These are phyloP conservation scores for Casaregolazyma suthepensis DNA, from an alignment of 1,139 yeast genomes.

Conservation along the genomic window DNA sequence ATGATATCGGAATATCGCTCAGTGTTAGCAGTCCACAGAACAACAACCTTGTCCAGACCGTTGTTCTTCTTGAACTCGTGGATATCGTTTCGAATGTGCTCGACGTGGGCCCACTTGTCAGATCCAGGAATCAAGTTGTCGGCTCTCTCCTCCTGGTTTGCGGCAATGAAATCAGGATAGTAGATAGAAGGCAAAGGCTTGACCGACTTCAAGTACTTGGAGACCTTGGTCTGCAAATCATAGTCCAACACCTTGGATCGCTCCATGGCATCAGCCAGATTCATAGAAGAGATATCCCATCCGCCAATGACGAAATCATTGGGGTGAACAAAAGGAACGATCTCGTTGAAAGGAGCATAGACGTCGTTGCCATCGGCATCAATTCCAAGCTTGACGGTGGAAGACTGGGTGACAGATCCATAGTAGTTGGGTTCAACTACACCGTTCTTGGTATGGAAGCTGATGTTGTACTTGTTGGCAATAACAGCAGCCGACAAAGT, in stretches of 20 bases:
- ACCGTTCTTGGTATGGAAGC: conserved; percentile 81
- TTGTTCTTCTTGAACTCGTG: conserved; percentile 69
- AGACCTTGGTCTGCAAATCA: conserved; percentile 73
- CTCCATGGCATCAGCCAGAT: conserved; percentile 72
- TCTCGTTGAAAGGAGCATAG: conserved; percentile 85
- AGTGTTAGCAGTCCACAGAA: conserved; percentile 96
- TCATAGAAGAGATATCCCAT: conserved; percentile 81
- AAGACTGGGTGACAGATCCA: conserved; percentile 94
- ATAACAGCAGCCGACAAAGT: conserved; percentile 79
- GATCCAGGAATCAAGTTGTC: conserved; percentile 70
- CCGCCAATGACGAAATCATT: conserved; percentile 88
- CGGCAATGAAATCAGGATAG: conserved; percentile 95
- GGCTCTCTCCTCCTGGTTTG: conserved; percentile 89
- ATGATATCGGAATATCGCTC: conserved; percentile 82
- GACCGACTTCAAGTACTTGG: conserved; percentile 55
- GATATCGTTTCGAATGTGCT: conserved; percentile 78
- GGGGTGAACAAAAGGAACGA: conserved; percentile 84
- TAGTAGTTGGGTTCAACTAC: conserved; percentile 76
- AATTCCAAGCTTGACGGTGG: conserved; percentile 85
- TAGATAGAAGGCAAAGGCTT: conserved; percentile 80
- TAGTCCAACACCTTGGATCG: conserved; percentile 85
- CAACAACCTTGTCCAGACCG: conserved; percentile 76
- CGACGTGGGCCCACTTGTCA: conserved; percentile 87
- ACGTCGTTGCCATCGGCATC: conserved; percentile 79
- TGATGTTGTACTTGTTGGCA: conserved; percentile 75